Base-by-base conservation (phyloP, 2,329 filamentous ascomycete species). In the Incumbomyces lentus region DNA sequence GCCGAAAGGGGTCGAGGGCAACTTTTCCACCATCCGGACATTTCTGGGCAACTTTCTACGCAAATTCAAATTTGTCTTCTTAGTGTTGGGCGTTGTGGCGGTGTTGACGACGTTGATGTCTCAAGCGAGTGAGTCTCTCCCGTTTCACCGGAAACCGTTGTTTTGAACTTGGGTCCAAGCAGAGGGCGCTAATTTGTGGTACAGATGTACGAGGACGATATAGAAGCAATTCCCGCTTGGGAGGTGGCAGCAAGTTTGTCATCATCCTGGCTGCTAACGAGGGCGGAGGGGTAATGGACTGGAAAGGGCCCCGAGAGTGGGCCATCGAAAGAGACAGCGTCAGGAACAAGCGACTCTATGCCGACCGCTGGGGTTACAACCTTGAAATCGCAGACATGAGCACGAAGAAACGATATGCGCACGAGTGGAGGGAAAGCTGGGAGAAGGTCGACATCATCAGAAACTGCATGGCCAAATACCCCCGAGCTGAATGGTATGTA, bases 371-470 rank as follows among this genome's bases (percentile, higher is more conserved):
- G 89, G 92, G 92, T 12, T 96, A 98, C 64, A 84, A 95, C 52
- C 71, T 98, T 49, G 92, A 98, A 64, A 84, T 96, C 61, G 87
- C 94, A 55, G 93, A 98, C 64, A 94, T 98, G 89, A 90, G 88
- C 69, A 95, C 89, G 45, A 95, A 95, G 76, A 96, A 95, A 70
- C 81, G 89, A 55, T 98, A 98, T 63, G 90, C 92, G 22, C 92
- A 98, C 68, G 92, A 98, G 68, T 98, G 92, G 92, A 79, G 92
- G 60, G 92, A 98, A 68, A 93, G 90, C 64, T 98, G 92, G 92
- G 92, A 98, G 68, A 98, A 96, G 72, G 89, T 95, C 51, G 92
- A 98, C 64, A 87, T 87, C 35, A 80, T 98, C 58, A 81, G 90
- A 50, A 85, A 86, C 51, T 81, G 84, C 37, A 82, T 98, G 75